Conservation (phyloP, 2,329 filamentous ascomycete species). For the Coniochaeta sp. region DNA sequence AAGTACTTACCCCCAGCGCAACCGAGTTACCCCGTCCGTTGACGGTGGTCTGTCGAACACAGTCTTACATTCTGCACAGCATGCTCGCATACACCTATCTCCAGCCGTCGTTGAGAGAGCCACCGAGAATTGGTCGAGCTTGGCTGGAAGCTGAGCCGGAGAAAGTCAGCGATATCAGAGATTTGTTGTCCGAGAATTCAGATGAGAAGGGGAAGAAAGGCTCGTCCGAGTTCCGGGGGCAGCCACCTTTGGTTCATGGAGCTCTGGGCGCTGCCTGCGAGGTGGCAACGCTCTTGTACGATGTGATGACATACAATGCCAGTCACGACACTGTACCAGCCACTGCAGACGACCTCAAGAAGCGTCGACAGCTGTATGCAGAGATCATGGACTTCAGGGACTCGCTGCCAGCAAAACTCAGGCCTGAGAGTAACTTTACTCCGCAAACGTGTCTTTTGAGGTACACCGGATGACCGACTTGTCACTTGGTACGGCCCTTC, state of each 20-base stretch:
- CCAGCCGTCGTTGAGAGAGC: neutral
- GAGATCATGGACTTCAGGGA: neutral
- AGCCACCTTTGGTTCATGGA: neutral
- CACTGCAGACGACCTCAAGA: neutral
- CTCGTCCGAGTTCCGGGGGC: neutral
- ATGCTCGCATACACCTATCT: neutral
- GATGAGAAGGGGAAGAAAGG: neutral
- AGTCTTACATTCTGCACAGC: neutral
- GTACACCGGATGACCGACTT: neutral
- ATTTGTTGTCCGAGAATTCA: neutral
- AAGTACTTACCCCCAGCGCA: neutral
- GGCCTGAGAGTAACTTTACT: neutral
- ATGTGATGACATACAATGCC: neutral
- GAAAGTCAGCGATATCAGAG: neutral
- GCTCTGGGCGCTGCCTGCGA: neutral
- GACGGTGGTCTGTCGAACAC: neutral
- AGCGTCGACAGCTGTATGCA: neutral
- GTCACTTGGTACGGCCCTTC: neutral
- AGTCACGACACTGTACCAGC: neutral
- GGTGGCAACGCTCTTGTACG: neutral
- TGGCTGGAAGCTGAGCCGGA: neutral
- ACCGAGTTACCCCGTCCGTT: neutral
- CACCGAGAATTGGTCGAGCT: neutral
- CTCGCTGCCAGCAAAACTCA: neutral
- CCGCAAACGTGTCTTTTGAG: neutral